Percentiles rank a stretch among this genome's conserved stretches.
phyloP scores from a whole-genome alignment of 2,329 filamentous ascomycete genomes.

The Zelopaecilomyces penicillatus region DNA sequence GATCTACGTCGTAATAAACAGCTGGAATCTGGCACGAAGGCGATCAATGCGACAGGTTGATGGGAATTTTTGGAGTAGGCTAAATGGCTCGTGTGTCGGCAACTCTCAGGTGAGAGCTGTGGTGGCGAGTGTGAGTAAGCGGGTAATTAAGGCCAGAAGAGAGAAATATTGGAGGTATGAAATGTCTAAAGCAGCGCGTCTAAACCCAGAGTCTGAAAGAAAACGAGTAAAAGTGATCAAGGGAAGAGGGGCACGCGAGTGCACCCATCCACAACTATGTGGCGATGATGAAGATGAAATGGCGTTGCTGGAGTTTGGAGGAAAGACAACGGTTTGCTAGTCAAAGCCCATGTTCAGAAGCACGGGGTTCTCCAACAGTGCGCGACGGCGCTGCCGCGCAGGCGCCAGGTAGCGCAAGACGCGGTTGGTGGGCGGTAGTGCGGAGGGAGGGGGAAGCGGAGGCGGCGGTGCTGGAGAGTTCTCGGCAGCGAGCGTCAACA shows the following conservation, averaged over 20 bases:
- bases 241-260: slow-evolving; percentile 11
- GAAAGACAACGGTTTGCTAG: slow-evolving; percentile 15
- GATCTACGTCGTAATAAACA: slow-evolving; percentile 3
- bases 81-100: slow-evolving; percentile 6
- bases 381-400: neutral
- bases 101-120: neutral
- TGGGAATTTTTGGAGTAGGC: slow-evolving; percentile 5
- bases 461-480: slow-evolving; percentile 1
- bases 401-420: slow-evolving; percentile 7
- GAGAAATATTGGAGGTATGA: slow-evolving; percentile 14
- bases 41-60: slow-evolving; percentile 7
- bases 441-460: slow-evolving; percentile 1
- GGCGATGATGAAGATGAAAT: slow-evolving; percentile 7
- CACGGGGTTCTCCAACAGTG: neutral
- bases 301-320: slow-evolving; percentile 14
- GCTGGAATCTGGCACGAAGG: slow-evolving; percentile 1
- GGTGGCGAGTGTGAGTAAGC: slow-evolving; percentile 8
- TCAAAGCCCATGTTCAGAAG: slow-evolving; percentile 26
- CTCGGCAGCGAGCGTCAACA: slow-evolving; percentile 7
- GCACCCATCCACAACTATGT: slow-evolving; percentile 20
- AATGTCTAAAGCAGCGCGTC: slow-evolving; percentile 33
- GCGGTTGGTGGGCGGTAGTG: slow-evolving; percentile 3
- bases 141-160: neutral
- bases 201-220: slow-evolving; percentile 27
- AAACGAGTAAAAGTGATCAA: slow-evolving; percentile 14